Evolutionary conservation across 305 asterid species (phyloP).

Genomic region (Nicotiana rustica): DNA sequence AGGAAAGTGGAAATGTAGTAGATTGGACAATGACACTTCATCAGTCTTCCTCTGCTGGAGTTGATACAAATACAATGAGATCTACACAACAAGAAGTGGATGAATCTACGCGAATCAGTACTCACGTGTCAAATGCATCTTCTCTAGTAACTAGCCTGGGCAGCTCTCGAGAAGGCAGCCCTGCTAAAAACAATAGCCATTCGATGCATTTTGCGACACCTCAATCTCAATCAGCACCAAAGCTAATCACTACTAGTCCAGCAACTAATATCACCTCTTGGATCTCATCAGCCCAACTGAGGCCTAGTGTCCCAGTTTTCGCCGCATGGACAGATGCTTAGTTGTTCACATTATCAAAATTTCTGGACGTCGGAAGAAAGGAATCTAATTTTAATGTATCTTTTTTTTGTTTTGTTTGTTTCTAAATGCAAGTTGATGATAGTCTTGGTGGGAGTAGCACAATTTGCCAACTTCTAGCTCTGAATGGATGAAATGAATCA

Average conservation of each 20-base stretch:
- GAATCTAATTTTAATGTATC: neutral
- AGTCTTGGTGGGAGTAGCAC: neutral
- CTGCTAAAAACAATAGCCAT: conserved; percentile 49
- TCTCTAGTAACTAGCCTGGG: conserved; percentile 61
- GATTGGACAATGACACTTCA: conserved; percentile 65
- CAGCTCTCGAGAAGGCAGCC: conserved; percentile 75
- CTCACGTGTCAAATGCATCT: conserved; percentile 57
- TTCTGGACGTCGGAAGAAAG: neutral
- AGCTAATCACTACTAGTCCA: conserved; percentile 48
- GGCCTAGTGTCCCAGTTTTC: conserved; percentile 77
- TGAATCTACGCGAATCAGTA: conserved; percentile 37
- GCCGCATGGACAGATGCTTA: conserved; percentile 87
- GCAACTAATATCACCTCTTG: conserved; percentile 51
- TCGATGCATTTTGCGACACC: conserved; percentile 54
- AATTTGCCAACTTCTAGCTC: neutral
- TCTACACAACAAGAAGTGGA: conserved; percentile 23
- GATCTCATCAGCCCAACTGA: conserved; percentile 64
- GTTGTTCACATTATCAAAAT: conserved; percentile 33
- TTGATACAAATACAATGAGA: conserved; percentile 46
- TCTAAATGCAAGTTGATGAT: conserved; percentile 16
- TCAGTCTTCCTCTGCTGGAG: conserved; percentile 43
- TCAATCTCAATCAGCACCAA: conserved; percentile 50
- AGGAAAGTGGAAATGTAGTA: conserved; percentile 28
- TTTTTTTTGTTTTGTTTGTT: neutral
- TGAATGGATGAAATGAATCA: conserved; percentile 24